phyloP scores from a whole-genome alignment of 768 basidiomycete genomes.

The Auriculariales sp. region DNA sequence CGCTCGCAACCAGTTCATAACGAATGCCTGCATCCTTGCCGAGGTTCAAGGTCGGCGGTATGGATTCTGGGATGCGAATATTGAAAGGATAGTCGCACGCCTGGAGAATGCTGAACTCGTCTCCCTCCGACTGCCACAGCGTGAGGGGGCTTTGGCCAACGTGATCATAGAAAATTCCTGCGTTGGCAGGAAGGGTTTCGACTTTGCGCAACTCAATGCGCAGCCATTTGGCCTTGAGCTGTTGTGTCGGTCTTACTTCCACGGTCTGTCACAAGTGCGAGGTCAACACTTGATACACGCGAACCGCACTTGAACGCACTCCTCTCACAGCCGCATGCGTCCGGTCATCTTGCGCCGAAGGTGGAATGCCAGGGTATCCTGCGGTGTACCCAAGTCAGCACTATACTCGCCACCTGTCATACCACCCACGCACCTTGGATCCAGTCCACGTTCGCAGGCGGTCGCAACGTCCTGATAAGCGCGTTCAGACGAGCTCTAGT shows the following conservation, averaged over 20 bases:
- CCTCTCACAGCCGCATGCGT: conserved; percentile 78
- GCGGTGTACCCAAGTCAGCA: conserved; percentile 2
- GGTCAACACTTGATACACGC: conserved; percentile 4
- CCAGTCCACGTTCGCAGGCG: conserved; percentile 81
- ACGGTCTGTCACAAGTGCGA: conserved; percentile 39
- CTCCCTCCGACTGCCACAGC: conserved; percentile 73
- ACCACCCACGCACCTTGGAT: conserved; percentile 46
- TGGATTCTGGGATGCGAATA: conserved; percentile 83
- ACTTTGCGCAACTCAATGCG: conserved; percentile 84
- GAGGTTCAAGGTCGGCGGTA: conserved; percentile 73
- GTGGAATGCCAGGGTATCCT: conserved; percentile 83
- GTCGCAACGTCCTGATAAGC: conserved; percentile 56
- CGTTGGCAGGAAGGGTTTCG: conserved; percentile 58
- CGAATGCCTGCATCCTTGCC: conserved; percentile 71
- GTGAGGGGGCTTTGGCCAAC: conserved; percentile 72
- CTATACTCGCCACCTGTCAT: background rate
- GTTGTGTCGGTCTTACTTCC: conserved; percentile 62
- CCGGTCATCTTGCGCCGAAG: conserved; percentile 47
- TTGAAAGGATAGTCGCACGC: conserved; percentile 73
- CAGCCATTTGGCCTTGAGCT: conserved; percentile 85
- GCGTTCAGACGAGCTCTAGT: background rate
- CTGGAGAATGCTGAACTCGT: conserved; percentile 30
- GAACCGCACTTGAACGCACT: conserved; percentile 30
- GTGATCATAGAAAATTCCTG: conserved; percentile 63
- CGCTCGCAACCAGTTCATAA: conserved; percentile 80